A percentile compares a stretch with the other conserved stretches of the same genome.
Conservation (phyloP, 306 rosid genomes). For the Pyrus communis region DNA sequence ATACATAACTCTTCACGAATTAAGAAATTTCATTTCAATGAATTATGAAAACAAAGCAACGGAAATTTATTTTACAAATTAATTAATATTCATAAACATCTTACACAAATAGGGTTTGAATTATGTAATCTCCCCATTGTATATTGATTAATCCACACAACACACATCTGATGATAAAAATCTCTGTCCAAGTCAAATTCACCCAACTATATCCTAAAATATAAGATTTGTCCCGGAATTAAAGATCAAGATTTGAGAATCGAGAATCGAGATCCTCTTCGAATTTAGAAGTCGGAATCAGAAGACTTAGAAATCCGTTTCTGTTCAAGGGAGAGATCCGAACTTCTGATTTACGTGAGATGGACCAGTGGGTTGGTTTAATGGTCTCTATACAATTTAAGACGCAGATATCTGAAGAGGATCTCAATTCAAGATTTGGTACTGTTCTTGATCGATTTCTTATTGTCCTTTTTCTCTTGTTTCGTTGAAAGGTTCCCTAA, state of each 20-base stretch:
- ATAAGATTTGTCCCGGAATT: conserved; percentile 10
- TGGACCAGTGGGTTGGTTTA: too few relatives aligned
- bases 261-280: too few relatives aligned
- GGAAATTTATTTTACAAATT: too few relatives aligned
- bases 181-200: background rate
- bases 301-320: fast-evolving
- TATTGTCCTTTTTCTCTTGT: background rate
- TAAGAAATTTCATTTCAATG: background rate
- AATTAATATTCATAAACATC: background rate
- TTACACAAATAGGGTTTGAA: background rate
- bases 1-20: too few relatives aligned
- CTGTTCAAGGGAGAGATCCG: too few relatives aligned
- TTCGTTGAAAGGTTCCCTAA: background rate
- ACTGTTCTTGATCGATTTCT: background rate
- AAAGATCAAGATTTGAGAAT: background rate
- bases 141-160: background rate
- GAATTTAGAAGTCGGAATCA: too few relatives aligned
- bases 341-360: too few relatives aligned
- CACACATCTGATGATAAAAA: background rate
- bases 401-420: fast-evolving
- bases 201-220: background rate
- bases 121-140: background rate
- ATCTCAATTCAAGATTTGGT: background rate
- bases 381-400: too few relatives aligned
- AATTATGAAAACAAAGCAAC: background rate